phyloP scores from a whole-genome alignment of 306 rosid species.

The Corylus americana region DNA sequence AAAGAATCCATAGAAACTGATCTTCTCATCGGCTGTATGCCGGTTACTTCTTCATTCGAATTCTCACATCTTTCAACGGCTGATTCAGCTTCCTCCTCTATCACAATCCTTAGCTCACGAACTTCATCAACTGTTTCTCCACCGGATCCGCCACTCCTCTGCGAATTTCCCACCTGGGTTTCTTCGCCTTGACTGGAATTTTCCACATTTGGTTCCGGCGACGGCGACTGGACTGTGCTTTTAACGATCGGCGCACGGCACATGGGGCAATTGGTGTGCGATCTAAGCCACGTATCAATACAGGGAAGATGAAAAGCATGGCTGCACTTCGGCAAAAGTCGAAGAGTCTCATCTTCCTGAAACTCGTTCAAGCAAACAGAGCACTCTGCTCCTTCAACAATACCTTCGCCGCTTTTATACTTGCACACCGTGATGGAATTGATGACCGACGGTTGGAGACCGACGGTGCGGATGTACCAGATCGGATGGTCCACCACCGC shows the following conservation, averaged over 20 bases:
- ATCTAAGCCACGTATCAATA: slow-evolving; percentile 89
- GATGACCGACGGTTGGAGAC: slow-evolving; percentile 62
- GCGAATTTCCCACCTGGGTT: slow-evolving; percentile 20
- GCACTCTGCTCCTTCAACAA: slow-evolving; percentile 81
- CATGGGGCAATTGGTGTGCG: slow-evolving; percentile 84
- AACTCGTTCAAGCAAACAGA: slow-evolving; percentile 84
- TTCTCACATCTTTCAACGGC: slow-evolving; percentile 20
- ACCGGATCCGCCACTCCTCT: slow-evolving; percentile 5
- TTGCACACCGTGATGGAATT: slow-evolving; percentile 55
- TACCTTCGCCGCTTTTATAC: slow-evolving; percentile 69
- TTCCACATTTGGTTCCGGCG: slow-evolving; percentile 24
- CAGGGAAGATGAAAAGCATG: slow-evolving; percentile 89
- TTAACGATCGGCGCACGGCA: slow-evolving; percentile 74
- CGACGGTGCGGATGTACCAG: slow-evolving; percentile 83
- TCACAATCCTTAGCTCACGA: slow-evolving; percentile 31
- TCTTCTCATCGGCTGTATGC: slow-evolving; percentile 40
- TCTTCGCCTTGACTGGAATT: slow-evolving; percentile 31
- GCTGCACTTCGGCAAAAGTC: slow-evolving; percentile 80
- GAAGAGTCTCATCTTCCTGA: slow-evolving; percentile 60
- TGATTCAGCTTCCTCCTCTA: slow-evolving; percentile 24
- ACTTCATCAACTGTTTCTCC: slow-evolving; percentile 18
- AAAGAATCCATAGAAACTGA: slow-evolving; percentile 67
- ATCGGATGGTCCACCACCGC: slow-evolving; percentile 66
- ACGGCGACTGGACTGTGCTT: slow-evolving; percentile 7
- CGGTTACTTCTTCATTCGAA: slow-evolving; percentile 5